Base-by-base conservation (phyloP, 441 rosid genomes). In the Gossypium davidsonii region DNA sequence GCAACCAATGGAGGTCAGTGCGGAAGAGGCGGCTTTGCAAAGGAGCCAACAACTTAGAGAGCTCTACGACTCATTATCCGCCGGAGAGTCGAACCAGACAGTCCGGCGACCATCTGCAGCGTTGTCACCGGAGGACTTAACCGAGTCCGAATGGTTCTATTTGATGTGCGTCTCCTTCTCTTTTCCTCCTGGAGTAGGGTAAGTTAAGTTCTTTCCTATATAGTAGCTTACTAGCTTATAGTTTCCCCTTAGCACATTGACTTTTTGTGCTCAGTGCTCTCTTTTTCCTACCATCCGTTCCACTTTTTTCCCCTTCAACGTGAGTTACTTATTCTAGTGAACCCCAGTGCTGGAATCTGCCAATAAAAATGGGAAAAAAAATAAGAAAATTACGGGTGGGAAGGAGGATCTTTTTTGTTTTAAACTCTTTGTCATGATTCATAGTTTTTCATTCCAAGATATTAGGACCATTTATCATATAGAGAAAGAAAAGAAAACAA, bases 101-200 rank as follows among this genome's bases (percentile, higher is more conserved):
- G 77, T 89, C 6, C 78, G 86, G 60, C 80, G 99, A 66, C 97
- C 94, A 15, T 83, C 89, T 67, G 96, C 97, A 0, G 84, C 99
- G 28, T 82, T 94, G 75, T 92, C 97, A 0, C 99, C 99, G 4
- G 99, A 94, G 81, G 99, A 94, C 88, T 80, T 95, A 46, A 95
- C 99, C 3, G 98, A 95, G 82, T 83, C 99, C 0, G 99, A 94
- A 69, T 94, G 99, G 99, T 94, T 94, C 82, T 94, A 94, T 73
- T 78, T 94, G 71, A 93, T 94, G 93, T 92, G 98, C 65, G 97
- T 87, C n/a, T 91, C 99, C 76, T 92, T 92, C 86, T 85, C 97
- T 59, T 94, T 92, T 57, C 78, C 90, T 78, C 87, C 90, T 63
- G 91, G 91, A 17, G 77, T 80, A 1, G 98, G 98, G 99, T 28